These are phyloP conservation scores for Rosa rugosa DNA, from an alignment of 306 rosid genomes.

Conservation along the genomic window DNA sequence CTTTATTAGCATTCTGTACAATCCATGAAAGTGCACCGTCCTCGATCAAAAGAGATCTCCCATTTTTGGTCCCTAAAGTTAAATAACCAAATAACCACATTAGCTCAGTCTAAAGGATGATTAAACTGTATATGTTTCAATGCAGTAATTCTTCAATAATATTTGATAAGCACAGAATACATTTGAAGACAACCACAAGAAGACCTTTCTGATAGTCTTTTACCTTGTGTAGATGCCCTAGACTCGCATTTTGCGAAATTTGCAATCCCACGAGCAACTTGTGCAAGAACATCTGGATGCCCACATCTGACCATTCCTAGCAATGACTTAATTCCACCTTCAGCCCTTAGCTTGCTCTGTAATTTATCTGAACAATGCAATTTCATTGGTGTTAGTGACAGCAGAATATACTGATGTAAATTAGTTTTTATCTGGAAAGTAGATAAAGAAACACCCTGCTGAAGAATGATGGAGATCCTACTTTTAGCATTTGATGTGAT, in stretches of 20 bases:
- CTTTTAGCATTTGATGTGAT: neutral
- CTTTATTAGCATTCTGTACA: slow-evolving; percentile 90
- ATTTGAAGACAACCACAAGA: neutral
- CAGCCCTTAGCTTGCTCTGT: slow-evolving; percentile 69
- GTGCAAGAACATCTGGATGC: slow-evolving; percentile 98
- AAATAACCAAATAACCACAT: neutral
- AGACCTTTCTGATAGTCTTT: neutral
- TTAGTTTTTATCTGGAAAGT: neutral
- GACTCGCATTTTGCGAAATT: slow-evolving; percentile 95
- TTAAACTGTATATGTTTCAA: neutral
- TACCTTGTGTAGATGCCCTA: slow-evolving; percentile 92
- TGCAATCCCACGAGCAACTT: slow-evolving; percentile 98
- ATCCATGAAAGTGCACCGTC: slow-evolving; percentile 98
- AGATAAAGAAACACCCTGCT: neutral
- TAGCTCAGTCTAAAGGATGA: neutral
- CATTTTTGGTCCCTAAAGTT: slow-evolving; percentile 64
- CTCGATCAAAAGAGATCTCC: slow-evolving; percentile 85
- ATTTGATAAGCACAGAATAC: neutral
- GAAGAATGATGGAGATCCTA: neutral
- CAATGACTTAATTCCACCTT: slow-evolving; percentile 90
- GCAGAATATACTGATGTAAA: slow-evolving; percentile 4
- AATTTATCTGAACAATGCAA: slow-evolving; percentile 62
- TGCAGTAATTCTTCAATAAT: neutral
- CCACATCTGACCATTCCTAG: slow-evolving; percentile 95
- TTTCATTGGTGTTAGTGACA: slow-evolving; percentile 27